Evolutionary conservation across 495 filamentous ascomycete species (phyloP).

Genomic region (Pseudotulostoma volvatum): DNA sequence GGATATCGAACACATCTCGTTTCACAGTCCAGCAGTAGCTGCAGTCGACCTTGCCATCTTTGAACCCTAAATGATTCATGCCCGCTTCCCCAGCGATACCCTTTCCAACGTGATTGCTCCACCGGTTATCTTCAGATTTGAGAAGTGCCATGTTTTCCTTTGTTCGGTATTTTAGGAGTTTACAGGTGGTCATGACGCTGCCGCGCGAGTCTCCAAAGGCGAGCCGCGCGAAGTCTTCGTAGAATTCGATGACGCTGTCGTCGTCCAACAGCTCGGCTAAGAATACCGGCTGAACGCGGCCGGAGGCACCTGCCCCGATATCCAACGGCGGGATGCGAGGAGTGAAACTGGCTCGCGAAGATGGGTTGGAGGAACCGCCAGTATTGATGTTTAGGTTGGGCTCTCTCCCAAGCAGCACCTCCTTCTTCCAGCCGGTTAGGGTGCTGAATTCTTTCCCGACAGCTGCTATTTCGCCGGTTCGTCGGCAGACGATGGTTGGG

Average conservation of each 20-base stretch:
- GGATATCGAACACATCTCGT: constrained; percentile 94
- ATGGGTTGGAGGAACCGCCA: constrained; percentile 22
- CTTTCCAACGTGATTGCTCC: constrained; percentile 29
- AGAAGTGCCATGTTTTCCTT: constrained; percentile 41
- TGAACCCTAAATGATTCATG: constrained; percentile 56
- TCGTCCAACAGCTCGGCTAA: constrained; percentile 87
- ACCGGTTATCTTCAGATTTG: constrained; percentile 27
- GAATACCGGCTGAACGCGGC: constrained; percentile 57
- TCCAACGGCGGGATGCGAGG: constrained; percentile 25
- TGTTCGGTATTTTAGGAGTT: constrained; percentile 78
- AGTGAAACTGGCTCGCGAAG: constrained; percentile 33
- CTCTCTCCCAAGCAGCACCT: constrained; percentile 75
- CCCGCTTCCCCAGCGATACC: constrained; percentile 60
- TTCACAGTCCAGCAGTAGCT: constrained; percentile 94
- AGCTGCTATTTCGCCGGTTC: constrained; percentile 82
- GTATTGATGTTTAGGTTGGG: constrained; percentile 81
- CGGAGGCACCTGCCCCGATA: constrained; percentile 6
- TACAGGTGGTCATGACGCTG: constrained; percentile 65
- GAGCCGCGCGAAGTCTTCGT: constrained; percentile 83
- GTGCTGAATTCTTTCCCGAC: constrained; percentile 91
- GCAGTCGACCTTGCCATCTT: constrained; percentile 85
- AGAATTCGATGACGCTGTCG: constrained; percentile 83
- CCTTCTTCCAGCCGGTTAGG: constrained; percentile 85
- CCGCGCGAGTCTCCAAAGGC: constrained; percentile 82
- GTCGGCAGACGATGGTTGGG: constrained; percentile 77